Conservation (phyloP, 495 filamentous ascomycete genomes). For the Trichoderma gamsii region DNA sequence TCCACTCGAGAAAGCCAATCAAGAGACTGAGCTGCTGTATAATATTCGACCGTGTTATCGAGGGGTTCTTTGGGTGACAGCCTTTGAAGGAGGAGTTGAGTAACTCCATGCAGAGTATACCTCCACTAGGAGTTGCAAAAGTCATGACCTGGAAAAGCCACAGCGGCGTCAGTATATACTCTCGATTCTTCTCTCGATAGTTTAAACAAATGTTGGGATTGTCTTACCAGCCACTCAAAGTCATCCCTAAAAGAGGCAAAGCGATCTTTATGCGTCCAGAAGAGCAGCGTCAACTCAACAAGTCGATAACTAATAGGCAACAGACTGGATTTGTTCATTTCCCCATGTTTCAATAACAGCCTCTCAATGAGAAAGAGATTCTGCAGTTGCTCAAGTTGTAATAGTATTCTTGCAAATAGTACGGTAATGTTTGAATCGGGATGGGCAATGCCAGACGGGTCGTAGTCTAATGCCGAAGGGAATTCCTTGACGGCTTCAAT, state of each 20-base stretch:
- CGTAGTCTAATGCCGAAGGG: constrained; percentile 27
- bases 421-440: constrained; percentile 20
- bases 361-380: constrained; percentile 58
- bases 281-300: constrained; percentile 32
- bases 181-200: background rate
- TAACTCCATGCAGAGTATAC: constrained; percentile 52
- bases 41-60: constrained; percentile 49
- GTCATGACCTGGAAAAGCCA: constrained; percentile 33
- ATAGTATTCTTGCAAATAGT: constrained; percentile 26
- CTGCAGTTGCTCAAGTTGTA: constrained; percentile 48
- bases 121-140: constrained; percentile 52
- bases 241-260: constrained; percentile 42
- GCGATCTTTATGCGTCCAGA: constrained; percentile 43
- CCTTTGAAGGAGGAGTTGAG: background rate
- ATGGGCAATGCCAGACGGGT: constrained; percentile 27
- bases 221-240: constrained; percentile 17
- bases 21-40: constrained; percentile 62
- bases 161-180: background rate
- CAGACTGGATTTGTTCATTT: constrained; percentile 45
- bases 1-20: constrained; percentile 50
- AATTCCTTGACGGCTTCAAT: constrained; percentile 19
- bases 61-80: constrained; percentile 29
- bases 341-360: constrained; percentile 45
- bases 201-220: background rate
- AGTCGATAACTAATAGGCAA: constrained; percentile 48